Evolutionary conservation across 2,329 filamentous ascomycete genomes (phyloP).

Genomic region (Colletotrichum lini): DNA sequence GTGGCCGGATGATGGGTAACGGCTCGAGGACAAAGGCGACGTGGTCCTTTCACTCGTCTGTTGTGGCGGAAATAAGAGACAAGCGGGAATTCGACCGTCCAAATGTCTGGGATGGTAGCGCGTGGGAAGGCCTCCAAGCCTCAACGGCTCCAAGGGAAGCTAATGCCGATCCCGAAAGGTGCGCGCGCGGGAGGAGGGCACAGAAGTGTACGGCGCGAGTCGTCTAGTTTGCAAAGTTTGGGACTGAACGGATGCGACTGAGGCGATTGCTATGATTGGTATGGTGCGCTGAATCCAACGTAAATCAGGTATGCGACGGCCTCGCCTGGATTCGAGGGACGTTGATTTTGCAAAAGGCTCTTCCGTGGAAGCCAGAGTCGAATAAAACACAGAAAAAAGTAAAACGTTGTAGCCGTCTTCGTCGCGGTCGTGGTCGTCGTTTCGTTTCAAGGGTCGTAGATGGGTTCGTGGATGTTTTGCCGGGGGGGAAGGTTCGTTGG

Average conservation of each 20-base stretch:
- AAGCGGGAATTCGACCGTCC: slow-evolving; percentile 19
- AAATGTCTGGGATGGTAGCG: slow-evolving; percentile 20
- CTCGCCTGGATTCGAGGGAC: slow-evolving; percentile 29
- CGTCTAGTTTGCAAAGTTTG: background rate
- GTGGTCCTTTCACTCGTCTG: slow-evolving; percentile 19
- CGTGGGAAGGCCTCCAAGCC: slow-evolving; percentile 10
- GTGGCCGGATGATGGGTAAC: background rate
- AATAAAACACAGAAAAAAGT: slow-evolving; percentile 24
- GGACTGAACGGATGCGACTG: background rate
- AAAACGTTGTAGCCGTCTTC: slow-evolving; percentile 22
- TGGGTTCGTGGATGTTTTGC: slow-evolving; percentile 32
- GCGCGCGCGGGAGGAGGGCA: background rate
- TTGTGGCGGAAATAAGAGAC: slow-evolving; percentile 27
- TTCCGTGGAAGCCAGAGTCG: slow-evolving; percentile 8
- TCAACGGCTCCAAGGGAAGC: slow-evolving; percentile 4
- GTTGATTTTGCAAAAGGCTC: slow-evolving; percentile 5
- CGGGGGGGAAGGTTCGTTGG: background rate
- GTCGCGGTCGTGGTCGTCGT: slow-evolving; percentile 23
- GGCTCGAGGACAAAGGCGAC: slow-evolving; percentile 29
- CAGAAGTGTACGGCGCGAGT: background rate
- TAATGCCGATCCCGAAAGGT: slow-evolving; percentile 9
- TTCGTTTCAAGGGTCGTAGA: slow-evolving; percentile 20
- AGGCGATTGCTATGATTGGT: slow-evolving; percentile 12
- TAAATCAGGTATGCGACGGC: slow-evolving; percentile 19
- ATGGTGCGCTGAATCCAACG: slow-evolving; percentile 12